Evolutionary conservation across 305 asterid genomes (phyloP), one percentile per base, ranked within the genome.

Genomic region (Fraxinus dipetala): DNA sequence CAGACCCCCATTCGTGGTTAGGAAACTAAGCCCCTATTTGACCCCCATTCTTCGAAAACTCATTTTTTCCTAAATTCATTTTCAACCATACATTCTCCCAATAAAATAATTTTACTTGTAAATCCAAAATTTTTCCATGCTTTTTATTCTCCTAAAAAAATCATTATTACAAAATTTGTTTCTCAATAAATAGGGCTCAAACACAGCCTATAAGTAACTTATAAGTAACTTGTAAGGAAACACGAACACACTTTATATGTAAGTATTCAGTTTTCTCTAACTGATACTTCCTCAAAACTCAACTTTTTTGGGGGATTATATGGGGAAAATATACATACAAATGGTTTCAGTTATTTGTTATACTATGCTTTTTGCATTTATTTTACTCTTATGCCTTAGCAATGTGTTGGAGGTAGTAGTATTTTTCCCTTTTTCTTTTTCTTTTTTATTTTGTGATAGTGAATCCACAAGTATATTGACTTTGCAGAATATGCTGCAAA

Each of bases 401-500:
- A 34, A 36, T 80, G 43, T 77, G 36, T 70, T 77, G 76, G 76
- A 83, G 72, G 30, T 63, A 43, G 81, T 28, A 26, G 43, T 36
- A 69, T 72, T 77, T 36, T 61, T 81, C n/a, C n/a, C 34, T 24
- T 24, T 10, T 3, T 63, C 14, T 77, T 45, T 43, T 16, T 54
- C 24, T 0, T n/a, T n/a, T n/a, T 54, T 54, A 0, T 56, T 56
- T 56, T 18, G 67, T 56, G 28, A 56, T 18, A 6, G 67, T 77
- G 20, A n/a, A 72, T 59, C 43, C 36, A 32, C 74, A 18, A 22
- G 63, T 16, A 56, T 54, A 36, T 78, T 79, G 67, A 32, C 35
- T 78, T 51, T 81, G 45, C 80, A 30, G 61, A 89, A 88, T 84
- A 90, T 88, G 95, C 89, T 96, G 74, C 98, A 94, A 93, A 95